Evolutionary conservation across 202 grass and related monocot species (phyloP), one percentile per base, ranked within the genome.

Genomic region (Schoenoplectus tabernaemontani): DNA sequence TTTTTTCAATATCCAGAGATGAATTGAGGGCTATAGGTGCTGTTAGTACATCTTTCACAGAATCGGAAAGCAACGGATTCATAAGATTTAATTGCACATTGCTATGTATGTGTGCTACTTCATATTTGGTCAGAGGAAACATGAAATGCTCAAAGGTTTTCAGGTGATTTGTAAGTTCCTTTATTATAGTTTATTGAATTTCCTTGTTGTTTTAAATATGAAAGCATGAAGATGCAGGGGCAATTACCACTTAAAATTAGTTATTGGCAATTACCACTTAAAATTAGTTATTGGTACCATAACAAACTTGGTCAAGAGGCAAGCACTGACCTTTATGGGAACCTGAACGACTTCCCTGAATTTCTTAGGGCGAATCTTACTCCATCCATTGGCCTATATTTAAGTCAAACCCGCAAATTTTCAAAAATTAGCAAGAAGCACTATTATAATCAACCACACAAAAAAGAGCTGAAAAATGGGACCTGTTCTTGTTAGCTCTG

Each of bases 401-500:
- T 38, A 64, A 69, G 39, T 39, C 4, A 64, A 54, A 59, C n/a
- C 37, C 32, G 42, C 71, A 82, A 47, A 78, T 71, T 43, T 64
- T 9, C 7, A 47, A 81, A 76, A 63, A 70, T 76, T 61, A 41
- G 22, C 34, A 43, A 19, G 4, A 73, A 44, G 50, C 69, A 77
- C 26, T 22, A 67, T 30, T 54, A 42, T n/a, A 34, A 69, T 13
- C 44, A 54, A 81, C n/a, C 36, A 56, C 42, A 54, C 11, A 33
- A 33, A 59, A 61, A 82, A 57, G 36, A 22, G 15, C 39, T 80
- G 17, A 47, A 15, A 50, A 79, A 4, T 5, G 28, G 38, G 57
- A 99, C 96, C 96, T 95, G 70, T 88, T 95, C 82, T 92, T 99
- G 88, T 91, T 95, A 59, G 83, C 96, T 80, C 86, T 86, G 24